Evolutionary conservation across 257 asterid species (phyloP).

Genomic region (Scutellaria baicalensis): DNA sequence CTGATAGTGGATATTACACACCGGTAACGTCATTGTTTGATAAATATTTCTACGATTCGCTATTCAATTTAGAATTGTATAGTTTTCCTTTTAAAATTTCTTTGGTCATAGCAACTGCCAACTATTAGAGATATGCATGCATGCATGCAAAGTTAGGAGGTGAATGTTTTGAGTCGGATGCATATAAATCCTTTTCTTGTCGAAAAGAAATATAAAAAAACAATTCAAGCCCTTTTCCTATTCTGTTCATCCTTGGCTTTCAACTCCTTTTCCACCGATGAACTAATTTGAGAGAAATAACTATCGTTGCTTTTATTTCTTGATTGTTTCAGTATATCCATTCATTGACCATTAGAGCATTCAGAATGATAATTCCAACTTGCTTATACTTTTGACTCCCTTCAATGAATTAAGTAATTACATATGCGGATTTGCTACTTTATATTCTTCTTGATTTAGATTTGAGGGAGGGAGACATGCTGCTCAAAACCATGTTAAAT

Average conservation of each 20-base stretch:
- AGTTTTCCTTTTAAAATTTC: neutral
- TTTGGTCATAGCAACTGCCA: neutral
- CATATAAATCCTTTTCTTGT: neutral
- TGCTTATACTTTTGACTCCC: neutral
- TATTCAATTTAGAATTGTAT: neutral
- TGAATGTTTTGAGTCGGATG: neutral
- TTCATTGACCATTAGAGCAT: neutral
- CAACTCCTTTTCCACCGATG: no score
- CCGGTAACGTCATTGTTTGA: conserved; percentile 44
- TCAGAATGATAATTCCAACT: neutral
- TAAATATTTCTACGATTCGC: neutral
- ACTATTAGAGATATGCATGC: neutral
- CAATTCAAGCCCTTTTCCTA: neutral
- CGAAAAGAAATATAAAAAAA: no score
- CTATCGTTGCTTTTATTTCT: no score
- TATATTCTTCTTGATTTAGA: neutral
- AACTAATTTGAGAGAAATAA: no score
- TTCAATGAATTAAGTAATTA: neutral
- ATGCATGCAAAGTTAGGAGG: neutral
- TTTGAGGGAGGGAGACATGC: neutral
- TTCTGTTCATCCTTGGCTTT: neutral
- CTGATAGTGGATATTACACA: conserved; percentile 72
- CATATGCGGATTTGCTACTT: neutral
- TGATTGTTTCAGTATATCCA: no score
- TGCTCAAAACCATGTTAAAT: neutral